Evolutionary conservation across 164 flowering plant species (phyloP), one percentile per base, ranked within the genome.

Genomic region (Santalum album): DNA sequence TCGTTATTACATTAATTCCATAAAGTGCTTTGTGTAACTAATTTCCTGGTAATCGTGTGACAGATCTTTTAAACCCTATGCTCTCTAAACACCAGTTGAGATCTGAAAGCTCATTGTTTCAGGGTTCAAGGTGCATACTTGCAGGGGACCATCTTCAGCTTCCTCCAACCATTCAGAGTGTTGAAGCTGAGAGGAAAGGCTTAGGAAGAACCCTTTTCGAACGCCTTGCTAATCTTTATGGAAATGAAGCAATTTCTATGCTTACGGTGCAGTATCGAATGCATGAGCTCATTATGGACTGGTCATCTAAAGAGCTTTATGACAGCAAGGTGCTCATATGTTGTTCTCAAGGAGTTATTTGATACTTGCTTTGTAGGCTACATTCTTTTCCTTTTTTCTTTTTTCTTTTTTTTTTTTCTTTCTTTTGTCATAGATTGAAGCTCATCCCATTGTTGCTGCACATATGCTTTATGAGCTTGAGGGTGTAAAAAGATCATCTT

Each of bases 121-220:
- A 92, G 97, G 99, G 97, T 61, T 72, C 96, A 52, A 83, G 97
- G 71, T 94, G 99, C 69, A 75, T 87, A 66, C 91, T 94, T 63
- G 84, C 84, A 17, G 99, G 99, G 25, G 99, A 94, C 66, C 99
- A 94, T 79, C 99, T 94, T 72, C 99, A 94, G 73, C 90, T 94
- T 67, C 99, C 99, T 24, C 99, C 99, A 60, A 94, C 97, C 49
- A 81, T 94, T 51, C 99, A 94, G 65, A 94, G 99, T 72, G 86
- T 70, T 64, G 96, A 87, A 72, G 99, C 99, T 57, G 97, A 87
- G 77, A 90, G 72, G 77, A 89, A 85, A 74, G 97, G 99, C 25
- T 63, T 94, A 51, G 99, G 99, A 46, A 83, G 76, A 74, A 94
- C 99, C 32, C 96, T 94, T 26, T 94, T 94, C 80, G 97, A 94